Evolutionary conservation across 192 early-diverging fungal genomes (phyloP).

Genomic region (Coemansia erecta): DNA sequence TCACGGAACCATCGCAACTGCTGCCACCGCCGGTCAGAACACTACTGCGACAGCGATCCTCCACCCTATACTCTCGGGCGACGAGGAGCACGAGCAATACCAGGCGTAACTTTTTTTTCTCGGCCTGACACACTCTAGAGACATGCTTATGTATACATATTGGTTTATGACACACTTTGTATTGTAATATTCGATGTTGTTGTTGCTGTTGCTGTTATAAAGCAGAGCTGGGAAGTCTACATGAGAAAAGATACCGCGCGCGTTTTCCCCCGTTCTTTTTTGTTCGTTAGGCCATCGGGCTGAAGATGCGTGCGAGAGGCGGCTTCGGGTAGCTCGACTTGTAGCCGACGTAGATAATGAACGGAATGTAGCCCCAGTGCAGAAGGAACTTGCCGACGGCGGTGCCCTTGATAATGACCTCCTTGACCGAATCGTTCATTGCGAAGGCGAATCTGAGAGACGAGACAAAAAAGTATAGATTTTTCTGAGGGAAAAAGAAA

Average conservation of each 20-base stretch:
- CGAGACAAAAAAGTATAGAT: conserved; percentile 7
- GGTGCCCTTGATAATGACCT: conserved; percentile 37
- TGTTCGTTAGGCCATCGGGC: conserved; percentile 39
- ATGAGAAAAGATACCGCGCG: neutral
- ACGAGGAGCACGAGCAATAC: conserved; percentile 11
- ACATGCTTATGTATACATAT: neutral
- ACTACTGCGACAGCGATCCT: conserved; percentile 4
- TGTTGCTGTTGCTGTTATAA: neutral
- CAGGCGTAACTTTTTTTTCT: conserved; percentile 5
- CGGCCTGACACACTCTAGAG: conserved; percentile 2
- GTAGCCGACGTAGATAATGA: conserved; percentile 50
- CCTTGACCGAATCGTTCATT: conserved; percentile 52
- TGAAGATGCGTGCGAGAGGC: conserved; percentile 50
- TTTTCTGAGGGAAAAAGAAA: neutral
- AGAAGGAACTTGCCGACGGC: conserved; percentile 39
- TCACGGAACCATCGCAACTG: neutral
- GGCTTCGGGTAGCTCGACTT: conserved; percentile 42
- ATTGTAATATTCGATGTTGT: neutral
- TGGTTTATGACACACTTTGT: neutral
- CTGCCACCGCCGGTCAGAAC: too few relatives aligned
- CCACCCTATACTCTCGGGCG: conserved; percentile 20
- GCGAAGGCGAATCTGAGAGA: neutral
- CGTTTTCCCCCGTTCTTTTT: neutral
- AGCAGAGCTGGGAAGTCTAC: neutral
- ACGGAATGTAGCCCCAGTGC: conserved; percentile 52